Conservation (phyloP, 768 basidiomycete genomes). For the Heimioporus sp. region DNA sequence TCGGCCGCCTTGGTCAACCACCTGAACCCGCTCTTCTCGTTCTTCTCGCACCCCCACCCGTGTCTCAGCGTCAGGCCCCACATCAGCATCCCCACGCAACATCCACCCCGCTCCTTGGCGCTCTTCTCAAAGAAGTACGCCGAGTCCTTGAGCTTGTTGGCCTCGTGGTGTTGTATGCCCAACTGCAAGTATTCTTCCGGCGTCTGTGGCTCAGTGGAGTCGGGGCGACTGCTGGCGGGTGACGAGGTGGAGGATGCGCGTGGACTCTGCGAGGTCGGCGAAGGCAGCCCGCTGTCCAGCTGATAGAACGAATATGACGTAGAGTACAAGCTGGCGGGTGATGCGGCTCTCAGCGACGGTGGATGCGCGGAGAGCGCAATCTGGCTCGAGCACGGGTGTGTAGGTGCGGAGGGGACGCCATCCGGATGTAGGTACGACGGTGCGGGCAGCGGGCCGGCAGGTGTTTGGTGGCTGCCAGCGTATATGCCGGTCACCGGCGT, state of each 20-base stretch:
- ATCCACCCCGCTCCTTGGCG: conserved; percentile 73
- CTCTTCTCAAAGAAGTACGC: conserved; percentile 75
- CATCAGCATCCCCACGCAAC: conserved; percentile 90
- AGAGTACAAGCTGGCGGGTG: conserved; percentile 52
- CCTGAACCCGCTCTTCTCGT: conserved; percentile 75
- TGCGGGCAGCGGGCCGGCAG: not conserved
- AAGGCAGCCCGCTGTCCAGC: conserved; percentile 44
- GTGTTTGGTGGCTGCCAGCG: not conserved
- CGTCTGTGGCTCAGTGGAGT: conserved; percentile 31
- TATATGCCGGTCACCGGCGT: conserved; percentile 23
- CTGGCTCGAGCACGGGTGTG: conserved; percentile 4
- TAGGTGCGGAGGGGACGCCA: conserved; percentile 14
- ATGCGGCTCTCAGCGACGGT: conserved; percentile 36
- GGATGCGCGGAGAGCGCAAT: conserved; percentile 30
- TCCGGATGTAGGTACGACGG: conserved; percentile 20
- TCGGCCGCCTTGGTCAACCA: conserved; percentile 86
- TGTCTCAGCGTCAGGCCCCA: conserved; percentile 83
- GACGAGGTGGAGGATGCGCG: conserved; percentile 13
- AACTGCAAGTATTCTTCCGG: conserved; percentile 71
- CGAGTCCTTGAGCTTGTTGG: conserved; percentile 65
- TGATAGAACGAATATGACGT: conserved; percentile 63
- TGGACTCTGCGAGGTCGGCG: conserved; percentile 35
- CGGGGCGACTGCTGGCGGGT: conserved; percentile 14
- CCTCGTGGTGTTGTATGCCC: conserved; percentile 77
- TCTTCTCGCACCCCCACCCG: conserved; percentile 84